Base-by-base conservation (phyloP, 2,329 filamentous ascomycete genomes). In the Hypoxylon sp. region DNA sequence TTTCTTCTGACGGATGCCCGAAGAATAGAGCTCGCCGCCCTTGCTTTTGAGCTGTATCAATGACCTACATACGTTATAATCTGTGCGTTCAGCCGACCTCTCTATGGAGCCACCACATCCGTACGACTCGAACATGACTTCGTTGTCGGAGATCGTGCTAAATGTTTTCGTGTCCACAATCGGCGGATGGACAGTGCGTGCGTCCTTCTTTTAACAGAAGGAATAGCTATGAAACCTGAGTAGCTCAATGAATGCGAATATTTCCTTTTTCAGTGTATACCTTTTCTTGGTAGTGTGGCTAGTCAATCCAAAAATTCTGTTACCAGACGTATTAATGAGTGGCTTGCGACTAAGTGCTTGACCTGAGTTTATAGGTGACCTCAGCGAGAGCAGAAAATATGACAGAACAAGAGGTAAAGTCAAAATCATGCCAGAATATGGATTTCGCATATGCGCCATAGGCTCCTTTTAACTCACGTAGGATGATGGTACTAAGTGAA, bases 1-100 rank as follows among this genome's bases (percentile, higher is more conserved):
- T 58, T 57, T 35, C 20, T 53, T 40, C 55, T 50, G 55, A 66
- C 66, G 64, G 64, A 70, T 64, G 69, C 68, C 65, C 61, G 56
- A 44, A 60, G 54, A 68, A 69, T 57, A 72, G 27, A 56, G 59
- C 14, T 59, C 62, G 40, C 55, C 49, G 60, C 69, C 66, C 54
- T 70, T 63, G 62, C 65, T 63, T 63, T 74, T 74, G 61, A 64
- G 58, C 71, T 74, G 60, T 61, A 61, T 64, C 37, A 68, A 66
- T 69, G 68, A 68, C 40, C 40, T 42, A 20, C n/a, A 14, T 72
- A 68, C 68, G 56, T 69, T 69, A 60, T 67, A 46, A 63, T 30
- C 57, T 65, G 48, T 49, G 42, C n/a, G 40, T 50, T 56, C 62
- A 54, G 54, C 42, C 11, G 5, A 51, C 53, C 44, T 53, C 49